Evolutionary conservation across 1,284 basidiomycete species (phyloP), one percentile per base, ranked within the genome.

Genomic region (Leccinum variabile): DNA sequence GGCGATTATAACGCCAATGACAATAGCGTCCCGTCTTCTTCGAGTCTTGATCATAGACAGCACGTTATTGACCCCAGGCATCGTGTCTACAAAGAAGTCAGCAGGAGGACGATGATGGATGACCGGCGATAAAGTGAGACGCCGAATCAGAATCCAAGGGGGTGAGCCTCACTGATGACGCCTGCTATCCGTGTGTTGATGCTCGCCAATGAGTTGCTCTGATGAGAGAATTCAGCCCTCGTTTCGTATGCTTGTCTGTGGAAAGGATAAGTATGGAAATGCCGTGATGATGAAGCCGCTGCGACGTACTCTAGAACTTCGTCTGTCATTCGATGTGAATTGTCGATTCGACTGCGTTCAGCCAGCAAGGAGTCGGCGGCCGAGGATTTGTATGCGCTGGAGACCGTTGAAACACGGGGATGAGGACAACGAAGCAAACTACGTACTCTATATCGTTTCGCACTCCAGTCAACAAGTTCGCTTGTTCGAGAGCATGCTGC

Each of bases 211-310:
- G 90, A 86, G 5, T 82, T 76, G 18, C 93, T 84, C 77, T 99
- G 97, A 57, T 87, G 84, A n/a, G 84, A 81, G 76, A 99, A 97
- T 75, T 98, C 96, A 39, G 92, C 84, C n/a, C 97, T 88, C 0
- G 97, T 98, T 68, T 95, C 97, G 70, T 98, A 97, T 33, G 97
- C 97, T 88, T 99, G 97, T 59, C 95, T 97, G 67, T 25, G 54
- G 56, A 55, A 30, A 66, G 56, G 33, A 54, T 72, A 37, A 68
- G 52, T 41, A 54, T 41, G 16, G 1, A n/a, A 54, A 14, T 52
- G 59, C 10, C n/a, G 41, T 57, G 67, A 59, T 60, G 30, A 49
- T 50, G 41, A 33, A 55, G 54, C 30, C 50, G n/a, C 44, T 25
- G 54, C 32, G 28, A 76, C 89, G 66, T 72, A 97, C 95, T 92